Base-by-base conservation (phyloP, 2,329 filamentous ascomycete genomes). In the Penicillium digitatum region DNA sequence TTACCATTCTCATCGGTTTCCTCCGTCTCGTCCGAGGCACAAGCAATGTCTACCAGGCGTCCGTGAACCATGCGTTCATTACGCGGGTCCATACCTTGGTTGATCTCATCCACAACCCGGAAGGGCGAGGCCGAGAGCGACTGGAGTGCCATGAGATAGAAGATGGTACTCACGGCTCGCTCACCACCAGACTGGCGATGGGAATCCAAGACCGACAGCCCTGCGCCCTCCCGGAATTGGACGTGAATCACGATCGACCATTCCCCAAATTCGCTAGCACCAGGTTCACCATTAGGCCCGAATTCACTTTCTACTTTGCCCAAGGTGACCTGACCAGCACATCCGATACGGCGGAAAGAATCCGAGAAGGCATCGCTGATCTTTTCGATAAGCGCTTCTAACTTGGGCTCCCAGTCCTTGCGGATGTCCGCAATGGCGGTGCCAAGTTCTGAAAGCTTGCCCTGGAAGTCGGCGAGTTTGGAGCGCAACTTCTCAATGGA, bases 51-150 rank as follows among this genome's bases (percentile, higher is more conserved):
- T 9, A 99, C 94, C 88, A 99, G 95, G 60, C 94, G 89, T 70
- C 93, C 90, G 76, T 99, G 94, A 16, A 99, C 92, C 84, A 96
- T 95, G 64, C 94, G 89, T 76, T 99, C 94, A 74, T 99, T 99
- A 66, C 94, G 87, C 40, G 93, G 94, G 72, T 99, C 94, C 94
- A 99, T 99, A 62, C 94, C 94, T 76, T 99, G 94, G 70, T 99
- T 99, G 80, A 99, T 99, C 77, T 99, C 94, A 74, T 99, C 94
- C 56, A 99, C 94, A 47, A 99, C 93, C 49, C 94, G 90, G 82
- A 99, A 99, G 1, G 94, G 94, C 3, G 92, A 91, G 66, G 91
- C 88, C 16, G 94, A 93, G 66, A 99, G 86, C 47, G 89, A 89
- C 73, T 99, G 94, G 26, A 99, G 83, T 5, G 94, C 90, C 92